phyloP scores from a whole-genome alignment of 306 rosid genomes.

The Urtica urens region DNA sequence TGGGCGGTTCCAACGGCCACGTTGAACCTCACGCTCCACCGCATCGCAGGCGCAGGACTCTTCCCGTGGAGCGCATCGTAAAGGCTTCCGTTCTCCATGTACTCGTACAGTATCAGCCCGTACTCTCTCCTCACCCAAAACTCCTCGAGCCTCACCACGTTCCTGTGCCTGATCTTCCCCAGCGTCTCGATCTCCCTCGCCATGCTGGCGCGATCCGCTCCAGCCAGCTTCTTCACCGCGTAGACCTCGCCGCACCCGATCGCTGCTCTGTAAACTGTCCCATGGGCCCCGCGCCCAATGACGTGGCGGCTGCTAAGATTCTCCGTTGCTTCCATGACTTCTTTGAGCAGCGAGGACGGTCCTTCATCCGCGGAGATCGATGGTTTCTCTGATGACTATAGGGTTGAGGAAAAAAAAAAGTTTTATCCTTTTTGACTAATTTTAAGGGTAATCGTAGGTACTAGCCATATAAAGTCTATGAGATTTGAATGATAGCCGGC shows the following conservation, averaged over 20 bases:
- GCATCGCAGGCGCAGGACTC: conserved; percentile 29
- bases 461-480: too few species aligned
- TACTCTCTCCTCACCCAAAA: conserved; percentile 50
- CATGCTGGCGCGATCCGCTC: conserved; percentile 44
- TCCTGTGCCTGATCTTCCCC: conserved; percentile 59
- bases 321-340: conserved; percentile 54
- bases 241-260: conserved; percentile 30
- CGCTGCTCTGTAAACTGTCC: conserved; percentile 67
- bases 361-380: conserved; percentile 28
- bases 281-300: conserved; percentile 85
- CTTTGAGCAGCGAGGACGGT: conserved; percentile 29
- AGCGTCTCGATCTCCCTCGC: conserved; percentile 53
- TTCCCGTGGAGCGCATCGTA: conserved; percentile 56
- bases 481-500: too few species aligned
- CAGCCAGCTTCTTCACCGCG: conserved; percentile 66
- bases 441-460: too few species aligned
- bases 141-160: conserved; percentile 58
- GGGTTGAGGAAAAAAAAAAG: too few species aligned
- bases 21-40: conserved; percentile 54
- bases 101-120: conserved; percentile 57
- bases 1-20: conserved; percentile 70
- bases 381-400: conserved; percentile 24
- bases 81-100: conserved; percentile 81
- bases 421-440: too few species aligned
- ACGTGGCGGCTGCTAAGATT: conserved; percentile 43